phyloP scores from a whole-genome alignment of 495 filamentous ascomycete species.

The Echria macrotheca region DNA sequence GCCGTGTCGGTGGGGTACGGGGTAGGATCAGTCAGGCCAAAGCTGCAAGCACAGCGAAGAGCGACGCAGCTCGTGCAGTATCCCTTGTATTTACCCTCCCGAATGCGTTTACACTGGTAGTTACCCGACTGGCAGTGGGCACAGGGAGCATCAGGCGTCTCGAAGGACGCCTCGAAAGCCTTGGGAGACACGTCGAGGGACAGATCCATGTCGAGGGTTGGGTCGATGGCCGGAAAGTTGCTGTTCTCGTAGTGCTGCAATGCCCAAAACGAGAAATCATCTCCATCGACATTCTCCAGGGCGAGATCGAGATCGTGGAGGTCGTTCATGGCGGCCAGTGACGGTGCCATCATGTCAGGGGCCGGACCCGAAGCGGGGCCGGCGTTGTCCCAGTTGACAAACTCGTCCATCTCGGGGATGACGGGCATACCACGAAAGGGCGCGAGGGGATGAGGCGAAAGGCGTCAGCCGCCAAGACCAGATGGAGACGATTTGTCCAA shows the following conservation, averaged over 20 bases:
- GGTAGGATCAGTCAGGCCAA: slow-evolving; percentile 31
- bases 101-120: slow-evolving; percentile 70
- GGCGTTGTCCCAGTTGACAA: slow-evolving; percentile 44
- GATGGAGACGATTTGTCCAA: neutral
- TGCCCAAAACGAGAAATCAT: slow-evolving; percentile 48
- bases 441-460: slow-evolving; percentile 9
- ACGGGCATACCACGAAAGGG: slow-evolving; percentile 18
- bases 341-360: slow-evolving; percentile 10
- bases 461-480: slow-evolving; percentile 3
- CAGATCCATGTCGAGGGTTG: slow-evolving; percentile 13
- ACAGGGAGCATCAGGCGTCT: slow-evolving; percentile 50
- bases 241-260: slow-evolving; percentile 41
- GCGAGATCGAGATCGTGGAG: slow-evolving; percentile 37
- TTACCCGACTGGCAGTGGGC: slow-evolving; percentile 63
- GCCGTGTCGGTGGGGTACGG: slow-evolving; percentile 26
- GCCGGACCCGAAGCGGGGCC: slow-evolving; percentile 21
- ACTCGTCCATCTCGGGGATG: slow-evolving; percentile 34
- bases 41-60: slow-evolving; percentile 68
- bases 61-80: slow-evolving; percentile 76
- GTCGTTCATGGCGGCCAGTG: slow-evolving; percentile 18
- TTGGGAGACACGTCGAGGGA: slow-evolving; percentile 12
- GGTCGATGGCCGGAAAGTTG: slow-evolving; percentile 17
- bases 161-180: slow-evolving; percentile 32
- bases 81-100: slow-evolving; percentile 59
- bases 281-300: slow-evolving; percentile 40